Conservation (phyloP, 441 rosid genomes). For the Erodium chrysanthum region DNA sequence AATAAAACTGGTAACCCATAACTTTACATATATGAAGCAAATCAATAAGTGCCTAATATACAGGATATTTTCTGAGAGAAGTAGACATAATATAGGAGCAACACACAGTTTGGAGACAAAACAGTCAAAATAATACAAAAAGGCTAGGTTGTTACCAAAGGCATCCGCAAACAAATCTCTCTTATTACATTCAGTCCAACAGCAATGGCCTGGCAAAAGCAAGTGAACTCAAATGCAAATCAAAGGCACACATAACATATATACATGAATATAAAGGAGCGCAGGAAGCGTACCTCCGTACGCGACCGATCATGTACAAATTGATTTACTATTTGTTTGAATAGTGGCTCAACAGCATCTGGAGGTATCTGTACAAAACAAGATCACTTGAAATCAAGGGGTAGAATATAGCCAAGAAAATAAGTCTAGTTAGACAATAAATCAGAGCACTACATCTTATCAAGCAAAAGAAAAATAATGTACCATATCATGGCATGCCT, state of each 20-base stretch:
- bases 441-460: background rate
- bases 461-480: too few relatives aligned
- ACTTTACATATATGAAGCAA: too few relatives aligned
- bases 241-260: background rate
- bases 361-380: constrained; percentile 65
- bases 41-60: too few relatives aligned
- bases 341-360: constrained; percentile 86
- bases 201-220: constrained; percentile 57
- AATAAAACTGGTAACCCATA: too few relatives aligned
- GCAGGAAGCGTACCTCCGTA: constrained; percentile 49
- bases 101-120: too few relatives aligned
- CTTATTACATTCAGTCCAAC: constrained; percentile 80
- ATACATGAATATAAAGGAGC: constrained; percentile 9
- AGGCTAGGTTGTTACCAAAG: constrained; percentile 44
- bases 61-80: too few relatives aligned
- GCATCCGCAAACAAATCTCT: constrained; percentile 90
- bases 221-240: constrained; percentile 11
- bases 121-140: background rate
- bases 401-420: background rate
- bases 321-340: constrained; percentile 82
- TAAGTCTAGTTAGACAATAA: background rate
- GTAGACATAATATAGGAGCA: too few relatives aligned
- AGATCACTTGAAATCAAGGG: background rate
- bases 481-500: constrained; percentile 61
- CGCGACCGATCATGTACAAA: constrained; percentile 87